Evolutionary conservation across 345 rosid species (phyloP).

Genomic region (Salix caprea): DNA sequence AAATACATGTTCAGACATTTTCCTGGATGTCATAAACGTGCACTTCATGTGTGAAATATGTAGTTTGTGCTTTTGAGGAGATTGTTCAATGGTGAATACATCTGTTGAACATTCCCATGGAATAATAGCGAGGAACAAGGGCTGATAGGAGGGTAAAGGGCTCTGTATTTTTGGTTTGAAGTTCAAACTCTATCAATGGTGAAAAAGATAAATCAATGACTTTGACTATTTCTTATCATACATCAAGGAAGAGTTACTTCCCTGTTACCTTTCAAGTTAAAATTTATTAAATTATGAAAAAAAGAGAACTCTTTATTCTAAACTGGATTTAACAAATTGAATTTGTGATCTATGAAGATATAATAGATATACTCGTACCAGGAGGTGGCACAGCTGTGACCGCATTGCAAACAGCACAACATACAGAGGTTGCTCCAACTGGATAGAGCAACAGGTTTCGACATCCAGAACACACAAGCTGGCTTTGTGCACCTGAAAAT

Average conservation of each 20-base stretch:
- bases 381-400: constrained; percentile 95
- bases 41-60: not conserved
- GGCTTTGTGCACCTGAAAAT: constrained; percentile 60
- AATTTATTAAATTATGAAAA: not conserved
- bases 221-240: not conserved
- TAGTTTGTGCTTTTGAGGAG: not conserved
- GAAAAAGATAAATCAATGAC: not conserved
- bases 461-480: constrained; percentile 97
- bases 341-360: not conserved
- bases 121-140: not conserved
- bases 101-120: not conserved
- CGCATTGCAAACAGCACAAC: constrained; percentile 99
- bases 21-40: not conserved
- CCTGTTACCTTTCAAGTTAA: not conserved
- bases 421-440: constrained; percentile 85
- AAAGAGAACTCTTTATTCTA: not conserved
- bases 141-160: not conserved
- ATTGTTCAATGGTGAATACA: not conserved
- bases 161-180: not conserved
- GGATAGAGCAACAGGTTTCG: constrained; percentile 89
- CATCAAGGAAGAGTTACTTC: not conserved
- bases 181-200: not conserved
- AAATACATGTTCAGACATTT: not conserved
- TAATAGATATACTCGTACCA: constrained; percentile 36
- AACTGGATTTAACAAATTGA: not conserved